A percentile compares a stretch with the other conserved stretches of the same genome.
phyloP scores from a whole-genome alignment of 1,284 basidiomycete species.

The Farysia itapuensis region DNA sequence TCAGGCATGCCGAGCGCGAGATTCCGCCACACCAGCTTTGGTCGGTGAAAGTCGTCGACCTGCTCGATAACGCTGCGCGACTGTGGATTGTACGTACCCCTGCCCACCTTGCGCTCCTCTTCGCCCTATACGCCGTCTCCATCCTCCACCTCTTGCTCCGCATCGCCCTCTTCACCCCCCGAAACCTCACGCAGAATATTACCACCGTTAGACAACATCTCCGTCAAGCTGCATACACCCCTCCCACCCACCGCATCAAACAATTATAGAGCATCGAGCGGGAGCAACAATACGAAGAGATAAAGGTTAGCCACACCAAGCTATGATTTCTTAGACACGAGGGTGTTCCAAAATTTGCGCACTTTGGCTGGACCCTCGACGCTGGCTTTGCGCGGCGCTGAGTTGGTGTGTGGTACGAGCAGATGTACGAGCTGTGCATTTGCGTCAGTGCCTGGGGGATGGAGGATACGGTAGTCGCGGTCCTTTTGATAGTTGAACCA shows the following conservation, averaged over 20 bases:
- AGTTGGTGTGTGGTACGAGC: no score
- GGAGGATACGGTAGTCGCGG: slow-evolving; percentile 15
- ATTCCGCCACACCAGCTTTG: background rate
- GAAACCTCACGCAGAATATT: no score
- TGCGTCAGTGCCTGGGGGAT: background rate
- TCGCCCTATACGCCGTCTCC: background rate
- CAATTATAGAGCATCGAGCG: no score
- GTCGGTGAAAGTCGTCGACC: background rate
- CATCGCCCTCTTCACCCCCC: no score
- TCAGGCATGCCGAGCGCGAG: background rate
- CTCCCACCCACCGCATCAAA: background rate
- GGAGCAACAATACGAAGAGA: no score
- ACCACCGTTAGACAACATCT: no score
- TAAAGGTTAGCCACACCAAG: background rate
- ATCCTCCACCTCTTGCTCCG: no score
- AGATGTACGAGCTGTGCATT: slow-evolving; percentile 7
- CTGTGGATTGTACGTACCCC: background rate
- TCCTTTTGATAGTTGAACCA: slow-evolving; percentile 41
- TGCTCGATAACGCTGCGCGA: background rate
- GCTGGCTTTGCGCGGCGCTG: no score
- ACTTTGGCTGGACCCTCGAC: slow-evolving; percentile 2
- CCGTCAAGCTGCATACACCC: no score
- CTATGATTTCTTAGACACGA: slow-evolving; percentile 3
- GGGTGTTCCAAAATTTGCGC: slow-evolving; percentile 16
- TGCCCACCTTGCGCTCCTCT: background rate